Conservation (phyloP, 208 protist species). For the Leptomonas seymouri region DNA sequence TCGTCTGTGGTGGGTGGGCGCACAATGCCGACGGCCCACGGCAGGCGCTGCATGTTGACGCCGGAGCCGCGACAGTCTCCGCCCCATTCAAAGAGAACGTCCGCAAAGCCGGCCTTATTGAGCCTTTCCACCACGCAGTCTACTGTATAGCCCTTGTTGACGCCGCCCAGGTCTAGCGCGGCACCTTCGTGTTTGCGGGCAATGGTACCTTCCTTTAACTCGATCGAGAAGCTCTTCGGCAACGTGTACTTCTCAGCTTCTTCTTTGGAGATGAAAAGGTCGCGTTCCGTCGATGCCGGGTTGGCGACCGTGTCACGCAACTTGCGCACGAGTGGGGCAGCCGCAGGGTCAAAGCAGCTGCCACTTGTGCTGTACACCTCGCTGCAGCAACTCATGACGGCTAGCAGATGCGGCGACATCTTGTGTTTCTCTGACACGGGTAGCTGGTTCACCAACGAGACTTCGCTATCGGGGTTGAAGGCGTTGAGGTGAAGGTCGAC, state of each 20-base stretch:
- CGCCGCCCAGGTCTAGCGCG: constrained; percentile 55
- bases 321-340: constrained; percentile 30
- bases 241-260: constrained; percentile 36
- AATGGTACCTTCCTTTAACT: constrained; percentile 46
- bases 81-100: constrained; percentile 67
- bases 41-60: constrained; percentile 38
- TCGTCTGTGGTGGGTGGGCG: constrained; percentile 51
- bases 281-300: constrained; percentile 13
- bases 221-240: constrained; percentile 44
- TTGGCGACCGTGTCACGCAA: constrained; percentile 35
- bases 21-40: constrained; percentile 61
- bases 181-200: constrained; percentile 51
- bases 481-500: constrained; percentile 65
- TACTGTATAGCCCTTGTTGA: constrained; percentile 66
- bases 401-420: constrained; percentile 50
- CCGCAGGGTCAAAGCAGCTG: constrained; percentile 58
- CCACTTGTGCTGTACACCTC: constrained; percentile 46
- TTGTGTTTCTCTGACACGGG: constrained; percentile 42
- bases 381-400: constrained; percentile 51
- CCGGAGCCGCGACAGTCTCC: constrained; percentile 52
- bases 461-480: constrained; percentile 71
- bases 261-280: constrained; percentile 31
- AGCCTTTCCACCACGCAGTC: constrained; percentile 60
- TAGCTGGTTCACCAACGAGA: constrained; percentile 49
- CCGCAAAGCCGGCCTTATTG: constrained; percentile 30